phyloP scores from a whole-genome alignment of 1,284 basidiomycete genomes.

The Schizophyllum amplum region DNA sequence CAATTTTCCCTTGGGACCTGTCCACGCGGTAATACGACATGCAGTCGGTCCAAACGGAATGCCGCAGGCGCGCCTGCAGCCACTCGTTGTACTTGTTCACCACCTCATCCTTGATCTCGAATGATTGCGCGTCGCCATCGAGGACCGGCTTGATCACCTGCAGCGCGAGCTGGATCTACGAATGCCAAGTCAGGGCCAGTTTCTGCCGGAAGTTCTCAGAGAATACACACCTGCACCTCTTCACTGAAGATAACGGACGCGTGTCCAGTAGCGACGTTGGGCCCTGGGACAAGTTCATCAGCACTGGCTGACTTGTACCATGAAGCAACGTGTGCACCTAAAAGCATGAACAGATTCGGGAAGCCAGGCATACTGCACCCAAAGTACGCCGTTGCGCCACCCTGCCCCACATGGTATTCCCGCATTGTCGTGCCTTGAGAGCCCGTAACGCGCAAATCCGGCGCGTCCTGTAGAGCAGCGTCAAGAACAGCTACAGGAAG shows the following conservation, averaged over 20 bases:
- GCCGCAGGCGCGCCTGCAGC: constrained; percentile 27
- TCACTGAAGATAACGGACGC: constrained; percentile 37
- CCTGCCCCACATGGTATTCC: constrained; percentile 28
- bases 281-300: constrained; percentile 24
- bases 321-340: constrained; percentile 20
- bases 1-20: constrained; percentile 22
- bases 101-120: constrained; percentile 25
- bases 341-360: constrained; percentile 32
- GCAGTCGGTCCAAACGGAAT: constrained; percentile 31
- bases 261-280: constrained; percentile 38
- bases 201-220: neutral
- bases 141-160: constrained; percentile 33
- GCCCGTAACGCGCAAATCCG: constrained; percentile 27
- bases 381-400: constrained; percentile 32
- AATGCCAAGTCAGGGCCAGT: neutral
- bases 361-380: constrained; percentile 33
- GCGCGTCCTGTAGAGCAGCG: neutral
- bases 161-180: constrained; percentile 30
- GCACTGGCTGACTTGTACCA: neutral
- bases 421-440: constrained; percentile 22
- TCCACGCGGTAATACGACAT: constrained; percentile 32
- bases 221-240: constrained; percentile 29
- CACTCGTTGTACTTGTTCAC: constrained; percentile 33
- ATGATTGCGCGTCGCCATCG: constrained; percentile 19
- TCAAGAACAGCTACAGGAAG: no score